phyloP scores from a whole-genome alignment of 2,329 filamentous ascomycete genomes.

The Phaeophleospora eucalypticola region DNA sequence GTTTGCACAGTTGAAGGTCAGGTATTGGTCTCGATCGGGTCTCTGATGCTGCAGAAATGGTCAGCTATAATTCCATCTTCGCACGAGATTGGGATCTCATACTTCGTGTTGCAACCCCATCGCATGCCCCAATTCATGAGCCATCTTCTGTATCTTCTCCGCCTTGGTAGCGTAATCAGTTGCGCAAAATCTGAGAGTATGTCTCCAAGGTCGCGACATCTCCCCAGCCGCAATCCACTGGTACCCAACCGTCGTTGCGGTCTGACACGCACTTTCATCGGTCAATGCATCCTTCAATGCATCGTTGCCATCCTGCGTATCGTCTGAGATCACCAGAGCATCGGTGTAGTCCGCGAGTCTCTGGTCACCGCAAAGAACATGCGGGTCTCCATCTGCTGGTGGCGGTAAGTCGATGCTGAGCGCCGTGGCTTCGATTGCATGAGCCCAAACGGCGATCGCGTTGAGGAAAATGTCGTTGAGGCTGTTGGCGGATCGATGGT shows the following conservation, averaged over 20 bases:
- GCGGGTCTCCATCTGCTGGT: background rate
- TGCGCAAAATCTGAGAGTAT: background rate
- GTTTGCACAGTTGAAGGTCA: too few species aligned
- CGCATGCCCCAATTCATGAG: background rate
- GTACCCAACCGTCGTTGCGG: background rate
- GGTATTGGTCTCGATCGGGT: too few species aligned
- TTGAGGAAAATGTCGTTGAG: background rate
- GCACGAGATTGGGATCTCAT: too few species aligned
- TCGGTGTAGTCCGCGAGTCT: background rate
- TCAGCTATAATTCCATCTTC: too few species aligned
- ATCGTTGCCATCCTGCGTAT: background rate
- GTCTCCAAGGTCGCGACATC: background rate
- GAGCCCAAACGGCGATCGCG: background rate
- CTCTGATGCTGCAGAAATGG: too few species aligned
- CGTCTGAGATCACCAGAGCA: background rate
- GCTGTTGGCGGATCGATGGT: background rate
- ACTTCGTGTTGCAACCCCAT: too few species aligned
- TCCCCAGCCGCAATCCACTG: background rate
- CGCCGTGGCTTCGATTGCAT: background rate
- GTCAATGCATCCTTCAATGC: background rate
- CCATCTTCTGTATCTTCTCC: background rate
- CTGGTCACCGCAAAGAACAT: background rate
- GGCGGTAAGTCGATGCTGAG: background rate
- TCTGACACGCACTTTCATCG: too few species aligned
- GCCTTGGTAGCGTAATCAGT: background rate